These are phyloP conservation scores for Fragaria iinumae DNA, from an alignment of 306 rosid genomes.

Conservation along the genomic window DNA sequence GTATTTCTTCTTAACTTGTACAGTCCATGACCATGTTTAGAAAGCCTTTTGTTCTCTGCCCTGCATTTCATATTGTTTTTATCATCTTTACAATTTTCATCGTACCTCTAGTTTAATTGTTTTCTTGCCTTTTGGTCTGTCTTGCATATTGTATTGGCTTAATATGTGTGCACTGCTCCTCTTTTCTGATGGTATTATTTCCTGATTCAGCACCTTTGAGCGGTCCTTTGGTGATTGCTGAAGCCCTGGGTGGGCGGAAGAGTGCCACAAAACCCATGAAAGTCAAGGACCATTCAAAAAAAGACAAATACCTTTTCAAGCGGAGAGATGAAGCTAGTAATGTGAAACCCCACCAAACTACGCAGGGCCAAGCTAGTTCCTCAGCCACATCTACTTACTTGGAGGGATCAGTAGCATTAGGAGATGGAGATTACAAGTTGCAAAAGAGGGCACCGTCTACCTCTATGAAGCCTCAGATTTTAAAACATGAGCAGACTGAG, in stretches of 20 bases:
- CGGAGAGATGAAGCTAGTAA: constrained; percentile 70
- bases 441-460: constrained; percentile 57
- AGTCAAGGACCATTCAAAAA: constrained; percentile 71
- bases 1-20: neutral
- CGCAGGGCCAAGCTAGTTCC: constrained; percentile 35
- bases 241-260: constrained; percentile 67
- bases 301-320: constrained; percentile 83
- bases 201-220: constrained; percentile 83
- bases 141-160: neutral
- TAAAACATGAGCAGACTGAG: constrained; percentile 36
- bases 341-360: constrained; percentile 16
- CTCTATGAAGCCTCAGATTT: constrained; percentile 29
- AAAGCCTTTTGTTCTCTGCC: neutral
- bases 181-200: constrained; percentile 34
- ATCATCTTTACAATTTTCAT: neutral
- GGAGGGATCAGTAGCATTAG: constrained; percentile 50
- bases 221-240: constrained; percentile 92
- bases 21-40: neutral
- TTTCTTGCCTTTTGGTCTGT: neutral
- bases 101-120: neutral
- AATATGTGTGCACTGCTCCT: constrained; percentile 1
- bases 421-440: constrained; percentile 43
- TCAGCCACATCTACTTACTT: constrained; percentile 37
- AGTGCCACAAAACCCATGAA: constrained; percentile 52
- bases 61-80: neutral